Base-by-base conservation (phyloP, 805 yeast species). In the Alloascoidea africana region DNA sequence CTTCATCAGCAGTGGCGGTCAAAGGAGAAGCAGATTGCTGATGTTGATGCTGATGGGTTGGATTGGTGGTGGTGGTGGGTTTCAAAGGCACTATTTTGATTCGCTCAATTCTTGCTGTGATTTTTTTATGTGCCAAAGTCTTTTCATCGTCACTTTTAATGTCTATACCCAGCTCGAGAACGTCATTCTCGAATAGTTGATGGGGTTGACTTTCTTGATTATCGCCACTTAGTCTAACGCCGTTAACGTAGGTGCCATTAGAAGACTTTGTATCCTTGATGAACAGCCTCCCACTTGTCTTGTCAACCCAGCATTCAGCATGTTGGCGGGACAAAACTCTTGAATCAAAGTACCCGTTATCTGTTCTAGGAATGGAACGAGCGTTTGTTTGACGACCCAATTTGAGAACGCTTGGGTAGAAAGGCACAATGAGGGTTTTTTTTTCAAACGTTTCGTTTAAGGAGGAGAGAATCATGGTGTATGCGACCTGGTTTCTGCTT, bases 281-380 rank as follows among this genome's bases (percentile, higher is more conserved):
- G 65, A 67, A 84, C 15, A 93, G 66, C 41, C 68, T 68, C 3
- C 87, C 86, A 3, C 62, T 58, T 17, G 55, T 55, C 14, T 72
- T 63, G 46, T 83, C 91, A 27, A 86, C 72, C 62, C 72, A 83
- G 44, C 91, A 60, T 49, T 83, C 89, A 0, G 99, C 99, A 58
- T 91, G 99, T 51, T 83, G 91, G 45, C 99, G 65, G 14, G 93
- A 78, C 35, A 91, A 67, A 6, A 93, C 97, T 18, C 97, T 65
- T 6, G 96, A 84, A 58, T 91, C 97, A 52, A 91, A 91, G 54
- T 70, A 87, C 0, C 97, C 98, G 53, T 93, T 93, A 27, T 81
- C 77, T 2, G 82, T 59, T 18, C 63, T 59, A 0, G 79, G 78
- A 30, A 62, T 58, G 5, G 69, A 59, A 30, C 63, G 63, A 2